phyloP scores from a whole-genome alignment of 2,329 filamentous ascomycete species.

The Scedosporium aurantiacum region DNA sequence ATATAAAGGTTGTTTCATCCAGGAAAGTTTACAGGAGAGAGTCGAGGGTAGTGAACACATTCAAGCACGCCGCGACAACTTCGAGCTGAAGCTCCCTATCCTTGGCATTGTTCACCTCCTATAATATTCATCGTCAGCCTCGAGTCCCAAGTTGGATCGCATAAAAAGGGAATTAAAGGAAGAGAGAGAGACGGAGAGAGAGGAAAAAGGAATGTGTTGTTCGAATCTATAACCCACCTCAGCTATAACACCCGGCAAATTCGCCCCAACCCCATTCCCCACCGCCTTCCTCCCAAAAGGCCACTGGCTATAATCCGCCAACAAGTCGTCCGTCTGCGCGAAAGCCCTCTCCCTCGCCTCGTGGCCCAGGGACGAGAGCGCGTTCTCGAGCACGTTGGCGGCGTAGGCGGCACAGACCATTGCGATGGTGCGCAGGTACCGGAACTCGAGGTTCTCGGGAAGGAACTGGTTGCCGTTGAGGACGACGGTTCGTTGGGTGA shows the following conservation, averaged over 20 bases:
- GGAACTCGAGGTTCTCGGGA: constrained; percentile 87
- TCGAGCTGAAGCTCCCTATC: constrained; percentile 95
- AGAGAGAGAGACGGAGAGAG: no score
- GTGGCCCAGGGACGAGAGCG: constrained; percentile 84
- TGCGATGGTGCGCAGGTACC: constrained; percentile 79
- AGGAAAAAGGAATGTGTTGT: background rate
- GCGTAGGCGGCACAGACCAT: constrained; percentile 99
- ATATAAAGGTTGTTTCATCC: background rate
- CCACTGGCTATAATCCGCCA: constrained; percentile 96
- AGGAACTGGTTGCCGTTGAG: constrained; percentile 79
- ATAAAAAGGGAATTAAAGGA: no score
- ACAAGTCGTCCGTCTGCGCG: constrained; percentile 88
- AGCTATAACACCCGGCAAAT: constrained; percentile 73
- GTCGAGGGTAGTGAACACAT: constrained; percentile 94
- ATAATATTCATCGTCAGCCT: constrained; percentile 11
- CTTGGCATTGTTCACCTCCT: constrained; percentile 74
- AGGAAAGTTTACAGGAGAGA: constrained; percentile 61
- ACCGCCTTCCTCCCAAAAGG: constrained; percentile 82
- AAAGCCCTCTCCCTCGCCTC: constrained; percentile 91
- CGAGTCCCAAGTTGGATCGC: background rate
- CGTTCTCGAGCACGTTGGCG: constrained; percentile 95
- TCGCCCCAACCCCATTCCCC: constrained; percentile 76
- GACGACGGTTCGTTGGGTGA: constrained; percentile 89
- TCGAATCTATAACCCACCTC: constrained; percentile 40
- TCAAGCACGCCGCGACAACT: constrained; percentile 91